Evolutionary conservation across 768 basidiomycete genomes (phyloP), one percentile per base, ranked within the genome.

Genomic region (Lyophyllum decastes): DNA sequence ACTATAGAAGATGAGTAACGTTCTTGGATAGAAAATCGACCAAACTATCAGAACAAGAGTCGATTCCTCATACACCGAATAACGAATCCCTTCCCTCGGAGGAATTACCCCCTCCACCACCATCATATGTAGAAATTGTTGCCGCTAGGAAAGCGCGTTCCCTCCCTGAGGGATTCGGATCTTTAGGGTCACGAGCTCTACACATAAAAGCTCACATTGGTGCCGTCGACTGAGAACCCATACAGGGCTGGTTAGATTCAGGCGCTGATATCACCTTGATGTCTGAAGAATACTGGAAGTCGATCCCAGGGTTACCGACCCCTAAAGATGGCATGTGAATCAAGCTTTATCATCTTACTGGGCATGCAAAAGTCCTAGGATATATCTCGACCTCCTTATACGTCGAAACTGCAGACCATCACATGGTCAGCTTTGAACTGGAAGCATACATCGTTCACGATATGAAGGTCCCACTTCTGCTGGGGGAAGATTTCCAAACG

Each of bases 401-500:
- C 26, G 45, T 22, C 9, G 45, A 46, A 14, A 25, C 45, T 25
- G 12, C 11, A 5, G 45, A 46, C 11, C 9, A 27, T 2, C 45
- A 16, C 8, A 46, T 25, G 26, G 65, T 76, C 0, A 55, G 63
- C 48, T 26, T 75, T 2, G 58, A 52, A 10, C 54, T 72, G 0
- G 72, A 73, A 38, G 70, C 71, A 0, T 73, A 73, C 41, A 64
- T 73, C 0, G 68, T 72, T 11, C 64, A 64, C 19, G 67, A 66
- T 17, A 72, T 72, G 70, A 55, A 65, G 0, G 65, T 68, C 0
- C 66, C 66, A 0, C 65, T 74, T 19, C 68, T 74, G 35, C 52
- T 74, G 4, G 73, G 73, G 2, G 71, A 73, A 41, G 71, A 72
- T 35, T 72, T 68, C 40, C 45, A 71, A 4, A 72, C 72, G 58